phyloP scores from a whole-genome alignment of 331 rosid species.

The Acacia pycnantha region DNA sequence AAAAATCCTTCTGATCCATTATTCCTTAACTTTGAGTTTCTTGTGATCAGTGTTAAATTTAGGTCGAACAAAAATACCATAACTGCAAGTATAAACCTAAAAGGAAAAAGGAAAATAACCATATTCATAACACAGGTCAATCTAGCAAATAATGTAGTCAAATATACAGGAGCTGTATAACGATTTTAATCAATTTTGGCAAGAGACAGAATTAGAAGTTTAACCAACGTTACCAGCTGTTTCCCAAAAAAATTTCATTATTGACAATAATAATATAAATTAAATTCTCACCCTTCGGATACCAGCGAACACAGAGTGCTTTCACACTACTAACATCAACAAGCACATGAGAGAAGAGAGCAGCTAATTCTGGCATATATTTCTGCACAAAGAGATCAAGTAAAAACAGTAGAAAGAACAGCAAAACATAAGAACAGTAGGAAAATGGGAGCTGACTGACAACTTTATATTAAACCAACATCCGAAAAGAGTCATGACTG shows the following conservation, averaged over 20 bases:
- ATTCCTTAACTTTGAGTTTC: slow-evolving; percentile 6
- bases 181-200: not conserved
- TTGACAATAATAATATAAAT: not conserved
- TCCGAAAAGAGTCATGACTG: not conserved
- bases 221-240: not conserved
- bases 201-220: not conserved
- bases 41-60: not conserved
- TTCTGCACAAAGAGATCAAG: slow-evolving; percentile 52
- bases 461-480: not conserved
- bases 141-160: not conserved
- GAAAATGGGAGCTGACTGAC: not conserved
- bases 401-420: slow-evolving; percentile 15
- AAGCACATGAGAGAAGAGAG: slow-evolving; percentile 84
- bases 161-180: not conserved
- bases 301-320: slow-evolving; percentile 91
- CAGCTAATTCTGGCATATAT: slow-evolving; percentile 93
- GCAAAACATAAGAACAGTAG: slow-evolving; percentile 20
- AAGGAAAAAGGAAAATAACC: not conserved
- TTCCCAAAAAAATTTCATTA: not conserved
- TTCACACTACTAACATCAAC: slow-evolving; percentile 95
- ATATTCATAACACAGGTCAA: not conserved
- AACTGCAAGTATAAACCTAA: not conserved
- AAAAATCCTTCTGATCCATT: not conserved
- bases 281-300: slow-evolving; percentile 65
- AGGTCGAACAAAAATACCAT: not conserved